A percentile compares a stretch with the other conserved stretches of the same genome.
Conservation (phyloP, 164 flowering plant species). For the Santalum album region DNA sequence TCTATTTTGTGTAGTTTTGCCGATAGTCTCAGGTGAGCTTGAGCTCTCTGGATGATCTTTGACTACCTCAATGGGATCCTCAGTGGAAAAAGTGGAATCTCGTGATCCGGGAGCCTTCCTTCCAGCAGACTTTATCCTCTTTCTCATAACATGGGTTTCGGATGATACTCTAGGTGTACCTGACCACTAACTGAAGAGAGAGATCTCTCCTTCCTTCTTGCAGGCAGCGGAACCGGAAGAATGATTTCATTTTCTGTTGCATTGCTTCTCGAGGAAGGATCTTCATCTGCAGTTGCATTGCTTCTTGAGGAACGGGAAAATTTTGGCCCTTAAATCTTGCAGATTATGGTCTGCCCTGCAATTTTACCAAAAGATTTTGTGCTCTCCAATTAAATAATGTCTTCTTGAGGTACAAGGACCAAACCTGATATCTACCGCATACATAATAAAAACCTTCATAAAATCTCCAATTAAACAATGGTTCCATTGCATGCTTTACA, state of each 20-base stretch:
- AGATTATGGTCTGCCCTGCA: constrained; percentile 27
- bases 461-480: background rate
- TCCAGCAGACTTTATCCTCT: background rate
- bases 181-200: constrained; percentile 45
- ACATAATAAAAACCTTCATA: no score
- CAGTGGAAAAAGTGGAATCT: background rate
- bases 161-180: constrained; percentile 20
- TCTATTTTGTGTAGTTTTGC: background rate
- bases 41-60: background rate
- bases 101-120: background rate
- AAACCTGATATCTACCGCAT: no score
- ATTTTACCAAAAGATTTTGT: background rate
- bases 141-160: background rate
- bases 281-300: no score
- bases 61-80: background rate
- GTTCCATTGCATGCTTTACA: no score
- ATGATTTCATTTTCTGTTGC: constrained; percentile 4
- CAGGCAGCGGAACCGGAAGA: constrained; percentile 5
- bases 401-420: no score
- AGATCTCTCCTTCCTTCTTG: constrained; percentile 34
- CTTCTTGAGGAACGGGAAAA: no score
- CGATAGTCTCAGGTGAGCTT: background rate
- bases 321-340: constrained; percentile 6
- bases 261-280: background rate
- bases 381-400: no score